Base-by-base conservation (phyloP, 2,329 filamentous ascomycete genomes). In the Ascochyta viciae-villosae region DNA sequence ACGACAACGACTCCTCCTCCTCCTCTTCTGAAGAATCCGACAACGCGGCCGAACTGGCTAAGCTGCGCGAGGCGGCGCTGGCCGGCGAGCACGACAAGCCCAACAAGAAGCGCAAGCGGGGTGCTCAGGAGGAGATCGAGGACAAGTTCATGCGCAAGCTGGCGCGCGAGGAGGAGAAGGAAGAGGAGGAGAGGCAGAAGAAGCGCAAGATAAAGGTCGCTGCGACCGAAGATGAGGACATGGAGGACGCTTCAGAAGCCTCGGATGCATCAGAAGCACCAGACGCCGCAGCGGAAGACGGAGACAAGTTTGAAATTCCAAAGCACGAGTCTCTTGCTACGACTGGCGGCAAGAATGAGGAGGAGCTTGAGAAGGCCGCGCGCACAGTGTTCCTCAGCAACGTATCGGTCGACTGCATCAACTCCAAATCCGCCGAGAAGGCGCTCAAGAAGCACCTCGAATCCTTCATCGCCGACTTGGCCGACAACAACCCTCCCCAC, bases 331-430 rank as follows among this genome's bases (percentile, higher is more conserved):
- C 79, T 66, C 42, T 78, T 64, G 58, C 77, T 60, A 63, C 69
- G 64, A 56, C 78, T 57, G 64, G 67, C 13, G 71, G 72, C 37
- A 77, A 76, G 47, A 73, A 75, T 47, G 77, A 78, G 22, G 67
- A 80, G 22, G 90, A 96, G 62, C 68, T 96, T 2, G 91, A 96
- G 54, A 96, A 96, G 79, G 90, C 94, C 8, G 85, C 86, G 54
- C 89, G 95, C 53, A 99, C 95, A 6, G 87, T 98, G 38, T 99
- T 98, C 78, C 81, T 99, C 12, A 90, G 90, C 69, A 99, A 99
- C 70, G 91, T 99, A 41, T 92, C 92, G 13, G 88, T 85, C 22
- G 82, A 89, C 48, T 92, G 91, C 38, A 91, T 98, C 68, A 90
- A 87, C 44, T 92, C 90, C 26, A 96, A 96, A 71, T 78, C 87